These are phyloP conservation scores for Diospyros lotus DNA, from an alignment of 148 eudicot species.

Conservation along the genomic window DNA sequence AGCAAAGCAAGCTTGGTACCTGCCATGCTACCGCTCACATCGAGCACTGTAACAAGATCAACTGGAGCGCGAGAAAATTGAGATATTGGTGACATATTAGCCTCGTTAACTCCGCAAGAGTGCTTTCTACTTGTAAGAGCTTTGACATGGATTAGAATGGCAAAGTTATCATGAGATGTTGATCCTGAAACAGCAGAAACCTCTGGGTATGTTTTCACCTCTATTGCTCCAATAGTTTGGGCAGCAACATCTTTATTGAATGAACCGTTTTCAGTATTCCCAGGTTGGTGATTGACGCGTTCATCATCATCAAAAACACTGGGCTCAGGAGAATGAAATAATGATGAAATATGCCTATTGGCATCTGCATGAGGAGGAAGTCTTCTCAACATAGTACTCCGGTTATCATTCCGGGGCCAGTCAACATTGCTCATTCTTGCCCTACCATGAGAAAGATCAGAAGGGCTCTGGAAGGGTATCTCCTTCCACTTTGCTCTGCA, in stretches of 20 bases:
- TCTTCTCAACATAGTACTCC: constrained; percentile 20
- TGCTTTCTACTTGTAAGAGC: constrained; percentile 25
- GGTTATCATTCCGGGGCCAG: constrained; percentile 25
- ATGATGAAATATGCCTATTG: constrained; percentile 20
- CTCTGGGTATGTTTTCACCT: constrained; percentile 40
- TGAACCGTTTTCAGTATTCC: constrained; percentile 9
- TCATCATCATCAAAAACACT: constrained; percentile 42
- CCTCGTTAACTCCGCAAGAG: background rate
- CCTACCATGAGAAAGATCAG: constrained; percentile 22
- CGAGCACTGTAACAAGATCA: constrained; percentile 53
- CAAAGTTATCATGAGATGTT: constrained; percentile 26
- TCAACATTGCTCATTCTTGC: constrained; percentile 15
- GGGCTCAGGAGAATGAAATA: constrained; percentile 36
- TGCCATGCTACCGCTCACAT: constrained; percentile 61
- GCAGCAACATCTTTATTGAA: constrained; percentile 4
- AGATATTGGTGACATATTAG: background rate
- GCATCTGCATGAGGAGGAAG: constrained; percentile 24
- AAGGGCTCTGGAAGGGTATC: constrained; percentile 40
- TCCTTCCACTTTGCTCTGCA: constrained; percentile 56
- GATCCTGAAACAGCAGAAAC: constrained; percentile 39
- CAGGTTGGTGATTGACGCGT: constrained; percentile 18
- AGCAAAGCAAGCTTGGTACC: constrained; percentile 59
- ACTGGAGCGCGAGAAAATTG: constrained; percentile 42
- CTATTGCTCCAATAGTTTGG: constrained; percentile 23
- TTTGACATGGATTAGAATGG: constrained; percentile 41